Evolutionary conservation across 495 filamentous ascomycete genomes (phyloP).

Genomic region (Aspergillus kassunensis): DNA sequence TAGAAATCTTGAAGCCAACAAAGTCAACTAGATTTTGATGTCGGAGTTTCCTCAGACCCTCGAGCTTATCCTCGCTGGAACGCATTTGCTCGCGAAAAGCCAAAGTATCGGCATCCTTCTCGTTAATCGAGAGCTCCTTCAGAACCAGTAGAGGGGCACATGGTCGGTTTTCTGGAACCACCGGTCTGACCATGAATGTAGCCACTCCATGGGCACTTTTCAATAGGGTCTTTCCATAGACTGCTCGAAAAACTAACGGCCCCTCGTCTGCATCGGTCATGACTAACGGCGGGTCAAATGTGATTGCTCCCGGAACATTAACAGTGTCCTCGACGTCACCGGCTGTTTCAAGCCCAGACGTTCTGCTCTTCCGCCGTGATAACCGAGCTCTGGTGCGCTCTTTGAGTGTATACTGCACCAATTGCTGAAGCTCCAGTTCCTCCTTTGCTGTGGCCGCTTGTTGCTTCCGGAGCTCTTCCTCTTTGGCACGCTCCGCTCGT

Average conservation of each 20-base stretch:
- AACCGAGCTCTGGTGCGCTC: slow-evolving; percentile 40
- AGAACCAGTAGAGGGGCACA: slow-evolving; percentile 60
- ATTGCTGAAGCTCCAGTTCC: slow-evolving; percentile 66
- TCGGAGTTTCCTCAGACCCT: slow-evolving; percentile 64
- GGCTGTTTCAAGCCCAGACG: slow-evolving; percentile 30
- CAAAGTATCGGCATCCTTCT: slow-evolving; percentile 35
- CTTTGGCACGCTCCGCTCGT: slow-evolving; percentile 50
- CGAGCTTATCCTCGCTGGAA: slow-evolving; percentile 69
- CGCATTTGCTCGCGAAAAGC: slow-evolving; percentile 53
- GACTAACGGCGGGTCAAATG: slow-evolving; percentile 68
- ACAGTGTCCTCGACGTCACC: slow-evolving; percentile 30
- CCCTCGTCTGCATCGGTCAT: slow-evolving; percentile 56
- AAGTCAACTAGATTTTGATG: slow-evolving; percentile 77
- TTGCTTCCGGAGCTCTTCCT: slow-evolving; percentile 48
- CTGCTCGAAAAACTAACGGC: slow-evolving; percentile 55
- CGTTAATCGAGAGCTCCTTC: slow-evolving; percentile 50
- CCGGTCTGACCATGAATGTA: slow-evolving; percentile 65
- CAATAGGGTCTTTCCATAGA: slow-evolving; percentile 59
- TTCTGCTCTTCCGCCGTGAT: slow-evolving; percentile 37
- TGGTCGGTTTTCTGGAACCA: slow-evolving; percentile 45
- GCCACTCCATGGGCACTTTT: slow-evolving; percentile 52
- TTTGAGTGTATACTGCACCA: slow-evolving; percentile 72
- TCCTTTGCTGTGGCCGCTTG: slow-evolving; percentile 64
- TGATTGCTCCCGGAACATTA: slow-evolving; percentile 46
- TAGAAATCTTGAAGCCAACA: slow-evolving; percentile 73